phyloP scores from a whole-genome alignment of 768 basidiomycete species.

The Trichaptum fuscoviolaceum region DNA sequence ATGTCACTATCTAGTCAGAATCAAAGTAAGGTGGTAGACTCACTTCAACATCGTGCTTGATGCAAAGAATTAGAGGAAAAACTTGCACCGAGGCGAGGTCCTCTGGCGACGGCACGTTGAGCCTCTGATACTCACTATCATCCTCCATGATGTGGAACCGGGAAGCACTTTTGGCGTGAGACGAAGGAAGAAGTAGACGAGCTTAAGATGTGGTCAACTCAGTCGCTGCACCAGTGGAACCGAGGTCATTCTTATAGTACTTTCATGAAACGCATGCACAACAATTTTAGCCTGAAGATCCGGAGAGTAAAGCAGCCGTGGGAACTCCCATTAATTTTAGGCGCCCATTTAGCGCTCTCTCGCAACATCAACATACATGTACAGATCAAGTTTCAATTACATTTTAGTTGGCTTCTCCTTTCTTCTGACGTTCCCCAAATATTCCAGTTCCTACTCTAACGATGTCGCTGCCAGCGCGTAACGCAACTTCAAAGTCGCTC shows the following conservation, averaged over 20 bases:
- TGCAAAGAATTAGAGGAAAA: slow-evolving; percentile 71
- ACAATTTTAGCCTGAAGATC: not conserved
- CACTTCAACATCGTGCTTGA: slow-evolving; percentile 68
- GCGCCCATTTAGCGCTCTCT: not conserved
- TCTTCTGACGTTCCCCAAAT: slow-evolving; percentile 69
- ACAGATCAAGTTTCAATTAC: not conserved
- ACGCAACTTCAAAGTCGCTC: slow-evolving; percentile 84
- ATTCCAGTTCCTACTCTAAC: slow-evolving; percentile 91
- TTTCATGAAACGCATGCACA: not conserved
- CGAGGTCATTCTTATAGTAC: too few relatives aligned
- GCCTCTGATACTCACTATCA: slow-evolving; percentile 17
- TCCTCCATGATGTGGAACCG: not conserved
- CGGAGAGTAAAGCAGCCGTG: not conserved
- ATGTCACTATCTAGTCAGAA: slow-evolving; percentile 1
- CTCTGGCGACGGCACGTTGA: slow-evolving; percentile 53
- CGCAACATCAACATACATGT: not conserved
- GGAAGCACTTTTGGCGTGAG: not conserved
- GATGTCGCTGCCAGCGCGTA: slow-evolving; percentile 78
- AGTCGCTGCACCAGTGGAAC: too few relatives aligned
- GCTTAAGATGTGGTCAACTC: too few relatives aligned
- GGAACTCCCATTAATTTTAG: not conserved
- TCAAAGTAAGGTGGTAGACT: slow-evolving; percentile 24
- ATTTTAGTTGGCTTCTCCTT: slow-evolving; percentile 20
- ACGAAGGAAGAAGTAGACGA: not conserved
- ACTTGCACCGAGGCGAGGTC: slow-evolving; percentile 61